A percentile compares a stretch with the other conserved stretches of the same genome.
Evolutionary conservation across 768 basidiomycete species (phyloP).

Genomic region (Tylopilus balloui): DNA sequence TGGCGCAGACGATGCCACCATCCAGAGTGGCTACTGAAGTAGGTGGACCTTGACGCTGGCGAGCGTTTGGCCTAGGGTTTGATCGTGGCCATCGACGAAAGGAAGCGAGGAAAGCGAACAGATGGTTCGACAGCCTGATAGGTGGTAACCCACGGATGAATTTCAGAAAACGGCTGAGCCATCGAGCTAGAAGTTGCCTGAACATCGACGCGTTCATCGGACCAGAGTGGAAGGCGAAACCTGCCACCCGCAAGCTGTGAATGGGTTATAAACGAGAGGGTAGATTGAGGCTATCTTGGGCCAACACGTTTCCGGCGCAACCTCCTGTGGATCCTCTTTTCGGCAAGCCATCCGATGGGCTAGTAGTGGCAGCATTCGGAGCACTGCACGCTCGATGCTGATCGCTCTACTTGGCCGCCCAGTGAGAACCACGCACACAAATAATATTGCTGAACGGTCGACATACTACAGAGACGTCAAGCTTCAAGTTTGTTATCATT

Average conservation of each 20-base stretch:
- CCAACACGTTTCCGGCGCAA: background rate
- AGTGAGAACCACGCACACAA: too few species aligned
- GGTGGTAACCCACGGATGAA: slow-evolving; percentile 2
- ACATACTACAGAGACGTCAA: too few species aligned
- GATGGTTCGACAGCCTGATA: background rate
- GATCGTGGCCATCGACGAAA: slow-evolving; percentile 1
- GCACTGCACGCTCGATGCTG: background rate
- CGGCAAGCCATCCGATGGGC: background rate
- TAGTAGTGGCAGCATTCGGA: too few species aligned
- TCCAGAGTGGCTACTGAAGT: background rate
- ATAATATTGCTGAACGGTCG: too few species aligned
- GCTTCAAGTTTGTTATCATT: too few species aligned
- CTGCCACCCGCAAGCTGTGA: background rate
- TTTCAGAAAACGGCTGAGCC: slow-evolving; percentile 3
- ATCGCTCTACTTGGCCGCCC: too few species aligned
- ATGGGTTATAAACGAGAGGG: background rate
- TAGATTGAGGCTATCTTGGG: background rate
- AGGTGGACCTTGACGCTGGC: background rate
- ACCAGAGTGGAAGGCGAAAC: background rate
- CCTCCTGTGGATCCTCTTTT: background rate
- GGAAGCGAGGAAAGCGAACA: slow-evolving; percentile 2
- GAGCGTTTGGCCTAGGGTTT: background rate
- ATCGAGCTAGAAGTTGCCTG: background rate
- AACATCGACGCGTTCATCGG: background rate
- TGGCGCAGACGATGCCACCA: slow-evolving; percentile 8